These are phyloP conservation scores for Pythium aphanidermatum DNA, from an alignment of 352 stramenopile species.

Conservation along the genomic window DNA sequence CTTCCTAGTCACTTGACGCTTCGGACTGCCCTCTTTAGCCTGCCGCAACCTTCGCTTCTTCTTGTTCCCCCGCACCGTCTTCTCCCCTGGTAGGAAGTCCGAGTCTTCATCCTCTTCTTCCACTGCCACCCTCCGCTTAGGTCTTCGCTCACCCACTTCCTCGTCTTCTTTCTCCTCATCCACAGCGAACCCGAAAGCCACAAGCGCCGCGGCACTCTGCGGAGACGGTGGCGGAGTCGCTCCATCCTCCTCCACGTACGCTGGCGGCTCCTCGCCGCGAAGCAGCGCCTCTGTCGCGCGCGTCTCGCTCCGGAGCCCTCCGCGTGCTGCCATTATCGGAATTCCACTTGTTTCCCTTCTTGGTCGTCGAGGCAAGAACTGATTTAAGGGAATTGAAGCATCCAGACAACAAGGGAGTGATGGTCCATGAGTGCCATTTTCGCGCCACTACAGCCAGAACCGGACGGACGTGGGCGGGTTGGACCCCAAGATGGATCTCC, in stretches of 20 bases:
- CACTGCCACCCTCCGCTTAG: background rate
- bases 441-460: no score
- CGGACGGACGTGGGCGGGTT: no score
- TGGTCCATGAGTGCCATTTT: background rate
- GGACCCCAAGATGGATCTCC: no score
- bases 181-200: constrained; percentile 6
- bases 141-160: background rate
- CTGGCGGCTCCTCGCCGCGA: background rate
- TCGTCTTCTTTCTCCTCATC: constrained; percentile 3
- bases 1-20: background rate
- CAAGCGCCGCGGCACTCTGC: constrained; percentile 15
- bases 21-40: background rate
- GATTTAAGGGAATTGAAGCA: background rate
- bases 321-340: constrained; percentile 7
- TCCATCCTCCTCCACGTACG: background rate
- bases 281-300: constrained; percentile 13
- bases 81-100: constrained; percentile 8
- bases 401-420: constrained; percentile 6
- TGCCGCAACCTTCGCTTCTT: constrained; percentile 20
- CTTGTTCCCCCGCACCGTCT: constrained; percentile 8
- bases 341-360: constrained; percentile 10
- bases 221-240: constrained; percentile 21
- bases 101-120: constrained; percentile 3
- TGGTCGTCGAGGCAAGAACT: background rate
- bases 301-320: constrained; percentile 22